Evolutionary conservation across 345 rosid species (phyloP), one percentile per base, ranked within the genome.

Genomic region (Bruguiera parviflora): DNA sequence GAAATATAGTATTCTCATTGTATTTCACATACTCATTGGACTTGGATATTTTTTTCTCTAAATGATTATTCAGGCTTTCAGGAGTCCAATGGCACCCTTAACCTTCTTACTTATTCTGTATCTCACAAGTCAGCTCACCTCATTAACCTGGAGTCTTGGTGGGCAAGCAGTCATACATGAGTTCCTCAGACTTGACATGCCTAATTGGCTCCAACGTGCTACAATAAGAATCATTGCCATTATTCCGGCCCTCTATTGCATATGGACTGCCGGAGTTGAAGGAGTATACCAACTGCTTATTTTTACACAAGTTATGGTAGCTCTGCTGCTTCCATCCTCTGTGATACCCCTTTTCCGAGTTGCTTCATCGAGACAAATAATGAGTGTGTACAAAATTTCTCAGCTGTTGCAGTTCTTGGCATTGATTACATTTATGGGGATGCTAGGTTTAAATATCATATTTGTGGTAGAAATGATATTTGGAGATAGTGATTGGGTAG

Each of bases 401-500:
- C 96, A 83, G 61, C n/a, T 81, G 67, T 72, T 87, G 73, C 97
- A 90, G 85, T 87, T 86, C 80, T 39, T 88, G 61, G 86, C 83
- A 0, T 66, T 92, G 70, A 24, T 86, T 53, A 83, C 86, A 8
- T 81, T 89, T 75, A 74, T 88, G 79, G 96, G 94, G 66, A 77
- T 92, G 81, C 83, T 96, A 60, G 87, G 88, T 55, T 76, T 96
- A 75, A 88, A 90, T 70, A 78, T 96, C 67, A 78, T 87, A 77
- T 92, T 96, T 69, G 81, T 92, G 66, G 83, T 86, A 53, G 99
- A 90, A 67, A 82, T 96, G 94, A 79, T 87, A 58, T 88, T 96
- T 73, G 99, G 99, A 61, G 83, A 77, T 65, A 92, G 94, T 81
- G 99, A 92, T 69, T 90, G 99, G 99, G 93, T 83, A 28, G 82